phyloP scores from a whole-genome alignment of 2,329 filamentous ascomycete species.

The Colletotrichum spinosum region DNA sequence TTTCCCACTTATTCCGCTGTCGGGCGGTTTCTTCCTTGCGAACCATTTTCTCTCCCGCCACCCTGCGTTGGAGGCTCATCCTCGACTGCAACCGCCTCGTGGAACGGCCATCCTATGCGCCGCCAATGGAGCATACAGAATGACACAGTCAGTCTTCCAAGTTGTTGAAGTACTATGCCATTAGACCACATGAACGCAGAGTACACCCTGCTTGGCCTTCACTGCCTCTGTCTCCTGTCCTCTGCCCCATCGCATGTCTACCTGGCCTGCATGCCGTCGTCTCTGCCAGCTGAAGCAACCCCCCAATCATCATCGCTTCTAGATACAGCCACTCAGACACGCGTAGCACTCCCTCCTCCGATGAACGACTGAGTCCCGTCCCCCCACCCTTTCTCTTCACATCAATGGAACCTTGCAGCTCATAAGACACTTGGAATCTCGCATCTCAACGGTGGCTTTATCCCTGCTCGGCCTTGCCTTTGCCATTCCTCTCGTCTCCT shows the following conservation, averaged over 20 bases:
- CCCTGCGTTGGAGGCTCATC: constrained; percentile 24
- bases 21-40: not conserved
- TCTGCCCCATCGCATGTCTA: not conserved
- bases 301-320: constrained; percentile 25
- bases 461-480: constrained; percentile 30
- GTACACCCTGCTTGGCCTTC: constrained; percentile 28
- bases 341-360: constrained; percentile 12
- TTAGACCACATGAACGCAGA: constrained; percentile 19
- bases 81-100: constrained; percentile 21
- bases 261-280: constrained; percentile 2
- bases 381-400: constrained; percentile 36
- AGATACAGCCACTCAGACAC: constrained; percentile 28
- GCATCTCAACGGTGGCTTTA: constrained; percentile 37
- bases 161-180: constrained; percentile 27
- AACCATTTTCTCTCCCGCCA: constrained; percentile 18
- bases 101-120: constrained; percentile 17
- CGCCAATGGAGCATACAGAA: constrained; percentile 18
- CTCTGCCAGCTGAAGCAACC: constrained; percentile 27
- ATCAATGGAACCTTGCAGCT: constrained; percentile 38
- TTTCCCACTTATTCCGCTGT: constrained; percentile 21
- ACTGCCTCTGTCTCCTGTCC: constrained; percentile 1
- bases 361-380: constrained; percentile 26
- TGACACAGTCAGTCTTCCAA: constrained; percentile 17
- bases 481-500: constrained; percentile 12
- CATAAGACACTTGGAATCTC: constrained; percentile 39